A percentile compares a stretch with the other conserved stretches of the same genome.
These are phyloP conservation scores for Caryopteris hybrid DNA, from an alignment of 305 asterid species.

Conservation along the genomic window DNA sequence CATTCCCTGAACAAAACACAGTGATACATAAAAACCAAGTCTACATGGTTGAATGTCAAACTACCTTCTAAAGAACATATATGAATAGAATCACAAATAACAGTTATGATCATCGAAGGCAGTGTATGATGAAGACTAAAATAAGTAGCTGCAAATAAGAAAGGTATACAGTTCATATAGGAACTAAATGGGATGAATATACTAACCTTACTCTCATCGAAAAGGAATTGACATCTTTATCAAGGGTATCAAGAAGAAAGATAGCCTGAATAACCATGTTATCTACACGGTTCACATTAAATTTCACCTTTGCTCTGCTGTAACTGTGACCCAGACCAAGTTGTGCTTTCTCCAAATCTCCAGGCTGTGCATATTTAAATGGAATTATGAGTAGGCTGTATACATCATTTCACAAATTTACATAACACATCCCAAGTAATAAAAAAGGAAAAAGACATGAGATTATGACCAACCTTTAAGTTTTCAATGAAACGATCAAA, in stretches of 20 bases:
- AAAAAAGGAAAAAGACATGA: neutral
- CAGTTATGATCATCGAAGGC: neutral
- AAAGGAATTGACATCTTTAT: conserved; percentile 86
- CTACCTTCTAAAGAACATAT: neutral
- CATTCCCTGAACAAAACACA: conserved; percentile 62
- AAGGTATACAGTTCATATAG: neutral
- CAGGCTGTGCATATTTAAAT: conserved; percentile 42
- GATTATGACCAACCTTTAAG: conserved; percentile 52
- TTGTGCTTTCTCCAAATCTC: conserved; percentile 90
- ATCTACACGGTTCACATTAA: conserved; percentile 92
- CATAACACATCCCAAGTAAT: neutral
- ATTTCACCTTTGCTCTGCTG: conserved; percentile 94
- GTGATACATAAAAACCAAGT: neutral
- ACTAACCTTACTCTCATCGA: conserved; percentile 90
- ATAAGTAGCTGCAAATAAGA: neutral
- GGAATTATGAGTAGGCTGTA: conserved; percentile 13
- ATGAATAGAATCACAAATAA: neutral
- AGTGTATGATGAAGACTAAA: neutral
- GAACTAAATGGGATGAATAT: neutral
- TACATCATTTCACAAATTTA: neutral
- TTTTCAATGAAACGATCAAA: conserved; percentile 55
- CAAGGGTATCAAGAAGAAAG: conserved; percentile 93
- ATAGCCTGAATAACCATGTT: conserved; percentile 97
- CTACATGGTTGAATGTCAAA: neutral
- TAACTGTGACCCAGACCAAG: conserved; percentile 92